These are phyloP conservation scores for Erodium trifolium DNA, from an alignment of 441 rosid genomes.

Conservation along the genomic window DNA sequence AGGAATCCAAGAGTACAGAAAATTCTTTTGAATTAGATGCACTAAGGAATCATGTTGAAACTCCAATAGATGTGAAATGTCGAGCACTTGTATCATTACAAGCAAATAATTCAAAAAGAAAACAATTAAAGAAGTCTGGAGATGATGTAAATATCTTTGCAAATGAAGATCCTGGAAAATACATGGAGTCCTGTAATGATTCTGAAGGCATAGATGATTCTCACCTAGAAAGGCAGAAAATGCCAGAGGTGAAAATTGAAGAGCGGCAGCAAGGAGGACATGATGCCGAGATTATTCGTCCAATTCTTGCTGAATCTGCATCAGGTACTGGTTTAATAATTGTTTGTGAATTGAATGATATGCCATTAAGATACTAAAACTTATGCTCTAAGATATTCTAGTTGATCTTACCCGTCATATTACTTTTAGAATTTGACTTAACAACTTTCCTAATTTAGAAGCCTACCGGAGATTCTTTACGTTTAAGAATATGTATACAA, in stretches of 20 bases:
- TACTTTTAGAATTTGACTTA: not conserved
- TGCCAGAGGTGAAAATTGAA: conserved; percentile 20
- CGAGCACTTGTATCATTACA: conserved; percentile 26
- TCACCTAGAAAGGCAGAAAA: conserved; percentile 22
- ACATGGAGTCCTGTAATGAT: not conserved
- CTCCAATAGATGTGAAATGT: conserved; percentile 17
- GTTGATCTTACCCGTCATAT: not conserved
- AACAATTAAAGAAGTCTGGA: conserved; percentile 23
- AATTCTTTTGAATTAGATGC: not conserved
- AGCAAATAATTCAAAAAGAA: conserved; percentile 23
- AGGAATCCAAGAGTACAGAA: not conserved
- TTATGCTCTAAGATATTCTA: not conserved
- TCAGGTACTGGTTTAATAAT: conserved; percentile 35
- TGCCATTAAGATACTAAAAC: not conserved
- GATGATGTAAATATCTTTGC: conserved; percentile 16
- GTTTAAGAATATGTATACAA: not conserved
- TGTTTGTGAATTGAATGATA: not conserved
- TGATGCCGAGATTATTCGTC: conserved; percentile 25
- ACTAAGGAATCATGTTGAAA: not conserved
- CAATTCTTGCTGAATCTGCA: conserved; percentile 16
- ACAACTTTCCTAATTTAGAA: not conserved
- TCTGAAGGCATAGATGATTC: conserved; percentile 21
- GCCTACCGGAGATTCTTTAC: not conserved
- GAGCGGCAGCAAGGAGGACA: conserved; percentile 25
- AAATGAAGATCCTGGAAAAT: conserved; percentile 20